A percentile compares a stretch with the other conserved stretches of the same genome.
Conservation (phyloP, 2,329 filamentous ascomycete species). For the Drechslera avenae region DNA sequence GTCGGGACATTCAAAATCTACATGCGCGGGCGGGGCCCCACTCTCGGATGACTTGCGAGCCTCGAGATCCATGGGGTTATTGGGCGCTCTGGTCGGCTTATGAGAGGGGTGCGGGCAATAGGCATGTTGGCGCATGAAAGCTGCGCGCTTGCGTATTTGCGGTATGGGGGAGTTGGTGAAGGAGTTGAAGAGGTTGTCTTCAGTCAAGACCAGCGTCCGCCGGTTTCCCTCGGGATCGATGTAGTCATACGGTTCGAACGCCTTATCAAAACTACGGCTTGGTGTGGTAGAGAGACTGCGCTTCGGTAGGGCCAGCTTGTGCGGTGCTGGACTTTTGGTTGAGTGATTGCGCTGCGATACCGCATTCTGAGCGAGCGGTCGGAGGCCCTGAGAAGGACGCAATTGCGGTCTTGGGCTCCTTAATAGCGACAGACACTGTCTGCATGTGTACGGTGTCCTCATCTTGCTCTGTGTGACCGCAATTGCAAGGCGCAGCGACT, state of each 20-base stretch:
- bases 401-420: conserved; percentile 38
- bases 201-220: conserved; percentile 59
- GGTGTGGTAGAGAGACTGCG: conserved; percentile 42
- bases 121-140: conserved; percentile 90
- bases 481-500: conserved; percentile 10
- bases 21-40: conserved; percentile 73
- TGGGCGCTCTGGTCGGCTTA: conserved; percentile 71
- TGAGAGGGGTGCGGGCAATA: conserved; percentile 92
- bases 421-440: conserved; percentile 45
- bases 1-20: conserved; percentile 93
- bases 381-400: conserved; percentile 28
- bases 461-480: conserved; percentile 34
- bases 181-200: conserved; percentile 89
- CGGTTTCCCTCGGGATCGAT: conserved; percentile 42
- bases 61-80: conserved; percentile 68
- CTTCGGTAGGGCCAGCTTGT: conserved; percentile 32
- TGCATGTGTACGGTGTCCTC: conserved; percentile 50
- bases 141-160: conserved; percentile 83
- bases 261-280: conserved; percentile 31
- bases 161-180: conserved; percentile 88
- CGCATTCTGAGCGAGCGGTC: conserved; percentile 30
- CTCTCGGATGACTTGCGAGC: conserved; percentile 62
- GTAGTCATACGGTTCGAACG: conserved; percentile 45
- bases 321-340: conserved; percentile 36
- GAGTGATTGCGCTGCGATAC: conserved; percentile 38